Percentiles rank a stretch among this genome's conserved stretches.
Conservation (phyloP, 2,329 filamentous ascomycete species). For the Colletotrichum godetiae region DNA sequence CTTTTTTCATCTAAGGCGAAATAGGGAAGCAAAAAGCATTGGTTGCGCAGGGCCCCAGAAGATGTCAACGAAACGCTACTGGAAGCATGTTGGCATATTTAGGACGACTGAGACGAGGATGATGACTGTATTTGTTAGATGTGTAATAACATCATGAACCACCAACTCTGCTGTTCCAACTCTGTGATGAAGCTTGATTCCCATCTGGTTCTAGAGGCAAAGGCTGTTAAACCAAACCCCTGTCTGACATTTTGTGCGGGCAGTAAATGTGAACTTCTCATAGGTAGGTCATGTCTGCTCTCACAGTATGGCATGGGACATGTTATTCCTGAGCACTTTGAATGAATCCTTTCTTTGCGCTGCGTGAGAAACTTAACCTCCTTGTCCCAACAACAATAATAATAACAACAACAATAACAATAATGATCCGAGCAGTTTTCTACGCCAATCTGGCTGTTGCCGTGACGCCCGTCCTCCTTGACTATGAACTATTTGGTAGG, state of each 20-base stretch:
- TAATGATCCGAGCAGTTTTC: too few relatives aligned
- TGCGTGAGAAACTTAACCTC: background rate
- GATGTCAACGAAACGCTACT: background rate
- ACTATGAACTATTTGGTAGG: too few relatives aligned
- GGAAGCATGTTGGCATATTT: conserved; percentile 18
- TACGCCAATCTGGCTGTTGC: background rate
- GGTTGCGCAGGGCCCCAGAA: background rate
- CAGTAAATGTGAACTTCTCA: background rate
- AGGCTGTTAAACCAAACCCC: background rate
- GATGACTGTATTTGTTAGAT: conserved; percentile 11
- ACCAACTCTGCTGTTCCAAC: background rate
- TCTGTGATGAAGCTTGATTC: background rate
- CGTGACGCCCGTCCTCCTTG: background rate
- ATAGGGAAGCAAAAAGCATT: background rate
- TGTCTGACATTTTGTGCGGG: background rate
- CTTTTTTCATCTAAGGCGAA: background rate
- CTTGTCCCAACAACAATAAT: background rate
- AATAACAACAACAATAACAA: too few relatives aligned
- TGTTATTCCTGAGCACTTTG: background rate
- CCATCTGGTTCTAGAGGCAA: background rate
- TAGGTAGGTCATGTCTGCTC: background rate
- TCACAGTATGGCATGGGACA: background rate
- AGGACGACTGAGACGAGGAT: conserved; percentile 15
- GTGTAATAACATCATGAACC: background rate
- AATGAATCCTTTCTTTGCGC: background rate